Conservation (phyloP, 139 green algal genomes). For the Mesotaenium endlicherianum region DNA sequence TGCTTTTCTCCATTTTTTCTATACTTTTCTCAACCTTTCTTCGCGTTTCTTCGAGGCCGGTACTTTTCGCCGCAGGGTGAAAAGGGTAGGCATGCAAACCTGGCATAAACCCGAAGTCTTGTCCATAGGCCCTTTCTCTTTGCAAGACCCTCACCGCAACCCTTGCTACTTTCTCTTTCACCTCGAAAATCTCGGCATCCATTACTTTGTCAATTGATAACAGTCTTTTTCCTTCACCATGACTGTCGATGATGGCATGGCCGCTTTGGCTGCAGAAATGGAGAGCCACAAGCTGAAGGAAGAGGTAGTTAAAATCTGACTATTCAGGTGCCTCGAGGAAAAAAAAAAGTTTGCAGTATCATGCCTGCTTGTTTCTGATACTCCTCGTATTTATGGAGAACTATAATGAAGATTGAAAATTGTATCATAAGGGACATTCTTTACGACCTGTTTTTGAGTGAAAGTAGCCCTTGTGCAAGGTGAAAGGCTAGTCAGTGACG, state of each 20-base stretch:
- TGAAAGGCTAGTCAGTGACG: not conserved
- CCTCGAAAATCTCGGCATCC: no score
- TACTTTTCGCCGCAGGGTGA: no score
- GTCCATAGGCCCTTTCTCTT: no score
- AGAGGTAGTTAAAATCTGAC: not conserved
- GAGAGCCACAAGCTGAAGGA: not conserved
- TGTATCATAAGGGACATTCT: not conserved
- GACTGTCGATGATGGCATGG: not conserved
- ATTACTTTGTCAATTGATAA: no score
- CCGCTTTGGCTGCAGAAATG: not conserved
- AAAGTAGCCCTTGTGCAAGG: not conserved
- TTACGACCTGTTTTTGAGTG: not conserved
- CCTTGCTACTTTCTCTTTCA: no score
- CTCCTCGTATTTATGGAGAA: not conserved
- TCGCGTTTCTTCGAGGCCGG: no score
- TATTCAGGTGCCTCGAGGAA: not conserved
- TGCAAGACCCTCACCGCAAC: no score
- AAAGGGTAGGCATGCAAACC: no score
- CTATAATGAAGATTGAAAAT: not conserved
- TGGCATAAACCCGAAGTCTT: no score
- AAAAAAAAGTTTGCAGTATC: not conserved
- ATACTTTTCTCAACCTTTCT: no score
- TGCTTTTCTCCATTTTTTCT: no score
- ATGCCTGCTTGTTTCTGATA: not conserved
- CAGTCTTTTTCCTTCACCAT: no score